phyloP scores from a whole-genome alignment of 139 green algal species.

The Chlorella sp. region DNA sequence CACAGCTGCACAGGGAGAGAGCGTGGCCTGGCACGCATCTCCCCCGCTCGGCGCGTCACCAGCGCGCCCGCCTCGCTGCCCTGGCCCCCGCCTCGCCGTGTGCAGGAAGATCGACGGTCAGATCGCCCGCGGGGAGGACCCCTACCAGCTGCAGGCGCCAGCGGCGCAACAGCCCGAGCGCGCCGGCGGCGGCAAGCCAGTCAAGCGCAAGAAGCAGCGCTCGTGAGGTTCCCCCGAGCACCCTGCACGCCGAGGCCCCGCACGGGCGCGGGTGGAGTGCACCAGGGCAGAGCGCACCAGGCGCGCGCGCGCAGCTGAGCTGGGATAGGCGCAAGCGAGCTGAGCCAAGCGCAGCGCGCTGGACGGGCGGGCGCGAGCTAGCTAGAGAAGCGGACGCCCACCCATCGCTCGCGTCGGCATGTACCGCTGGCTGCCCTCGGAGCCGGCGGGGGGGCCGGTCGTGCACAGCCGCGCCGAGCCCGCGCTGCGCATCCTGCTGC shows the following conservation, averaged over 20 bases:
- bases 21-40: too few relatives aligned
- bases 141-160: constrained; percentile 17
- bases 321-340: too few relatives aligned
- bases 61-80: too few relatives aligned
- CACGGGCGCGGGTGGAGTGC: neutral
- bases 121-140: constrained; percentile 16
- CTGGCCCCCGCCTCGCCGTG: too few relatives aligned
- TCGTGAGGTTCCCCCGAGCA: too few relatives aligned
- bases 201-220: constrained; percentile 10
- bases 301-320: too few relatives aligned
- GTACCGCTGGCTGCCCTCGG: neutral
- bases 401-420: too few relatives aligned
- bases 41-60: too few relatives aligned
- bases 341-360: too few relatives aligned
- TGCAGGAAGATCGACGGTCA: constrained; percentile 34
- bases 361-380: too few relatives aligned
- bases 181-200: neutral
- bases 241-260: neutral
- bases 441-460: constrained; percentile 4
- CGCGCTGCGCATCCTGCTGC: constrained; percentile 24
- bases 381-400: too few relatives aligned
- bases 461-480: neutral
- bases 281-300: neutral
- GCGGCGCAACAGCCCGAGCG: neutral
- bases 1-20: too few relatives aligned